Conservation (phyloP, 176 grass and related monocot genomes). For the Avena atlantica region DNA sequence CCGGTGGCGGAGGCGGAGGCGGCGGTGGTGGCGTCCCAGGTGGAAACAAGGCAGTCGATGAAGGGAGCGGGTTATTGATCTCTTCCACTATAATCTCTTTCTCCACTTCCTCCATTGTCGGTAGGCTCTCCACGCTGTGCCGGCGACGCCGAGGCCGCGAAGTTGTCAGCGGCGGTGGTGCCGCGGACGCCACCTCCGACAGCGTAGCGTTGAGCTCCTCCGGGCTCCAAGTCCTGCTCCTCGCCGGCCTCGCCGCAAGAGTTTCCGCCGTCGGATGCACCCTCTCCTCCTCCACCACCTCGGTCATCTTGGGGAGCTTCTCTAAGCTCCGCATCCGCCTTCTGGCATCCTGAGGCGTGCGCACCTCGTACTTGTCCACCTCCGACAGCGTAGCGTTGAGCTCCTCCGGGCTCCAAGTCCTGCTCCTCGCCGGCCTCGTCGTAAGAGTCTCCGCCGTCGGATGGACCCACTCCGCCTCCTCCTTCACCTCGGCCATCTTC, state of each 20-base stretch:
- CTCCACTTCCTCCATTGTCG: constrained; percentile 46
- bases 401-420: constrained; percentile 52
- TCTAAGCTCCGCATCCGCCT: constrained; percentile 52
- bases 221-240: constrained; percentile 60
- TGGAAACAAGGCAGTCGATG: constrained; percentile 39
- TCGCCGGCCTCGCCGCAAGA: constrained; percentile 20
- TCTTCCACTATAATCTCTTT: constrained; percentile 47
- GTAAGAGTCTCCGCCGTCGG: constrained; percentile 11
- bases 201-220: constrained; percentile 14
- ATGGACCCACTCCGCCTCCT: constrained; percentile 40
- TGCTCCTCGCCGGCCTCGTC: constrained; percentile 43
- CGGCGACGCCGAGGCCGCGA: constrained; percentile 18
- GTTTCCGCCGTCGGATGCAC: constrained; percentile 11
- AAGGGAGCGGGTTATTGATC: constrained; percentile 25
- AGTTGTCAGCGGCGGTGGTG: neutral
- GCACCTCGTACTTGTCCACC: constrained; percentile 65
- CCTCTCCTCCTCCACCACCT: constrained; percentile 44
- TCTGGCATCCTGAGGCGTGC: constrained; percentile 25
- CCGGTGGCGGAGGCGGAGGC: constrained; percentile 35
- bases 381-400: constrained; percentile 20
- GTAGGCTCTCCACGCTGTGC: constrained; percentile 53
- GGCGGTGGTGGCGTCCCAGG: constrained; percentile 57
- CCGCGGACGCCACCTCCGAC: constrained; percentile 2
- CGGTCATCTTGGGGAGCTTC: constrained; percentile 47
- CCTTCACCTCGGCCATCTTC: constrained; percentile 50